Conservation (phyloP, 139 green algal genomes). For the Zygnema circumcarinatum region DNA sequence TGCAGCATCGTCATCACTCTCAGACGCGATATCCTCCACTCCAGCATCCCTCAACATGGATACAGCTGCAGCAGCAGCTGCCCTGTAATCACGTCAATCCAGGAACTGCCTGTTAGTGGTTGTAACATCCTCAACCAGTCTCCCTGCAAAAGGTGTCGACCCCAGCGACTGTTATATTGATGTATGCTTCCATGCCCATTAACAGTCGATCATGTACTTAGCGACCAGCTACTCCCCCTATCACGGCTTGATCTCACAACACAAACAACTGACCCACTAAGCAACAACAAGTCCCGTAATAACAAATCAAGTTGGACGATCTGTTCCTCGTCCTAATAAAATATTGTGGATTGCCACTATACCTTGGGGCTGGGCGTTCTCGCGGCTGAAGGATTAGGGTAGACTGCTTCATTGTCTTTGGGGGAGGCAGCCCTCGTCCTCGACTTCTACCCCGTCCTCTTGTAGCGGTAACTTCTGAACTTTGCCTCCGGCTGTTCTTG, state of each 20-base stretch:
- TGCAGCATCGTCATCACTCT: background rate
- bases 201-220: too few relatives aligned
- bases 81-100: background rate
- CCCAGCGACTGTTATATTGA: background rate
- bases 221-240: too few relatives aligned
- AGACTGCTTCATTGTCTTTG: background rate
- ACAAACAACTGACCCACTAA: too few relatives aligned
- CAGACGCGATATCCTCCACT: background rate
- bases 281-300: too few relatives aligned
- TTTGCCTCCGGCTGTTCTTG: background rate
- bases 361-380: background rate
- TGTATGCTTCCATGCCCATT: too few relatives aligned
- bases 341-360: too few relatives aligned
- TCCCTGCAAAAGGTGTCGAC: background rate
- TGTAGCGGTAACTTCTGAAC: background rate
- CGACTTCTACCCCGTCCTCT: slow-evolving; percentile 1
- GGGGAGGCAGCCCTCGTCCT: background rate
- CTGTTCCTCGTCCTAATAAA: too few relatives aligned
- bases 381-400: background rate
- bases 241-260: too few relatives aligned
- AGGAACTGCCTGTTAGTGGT: slow-evolving; percentile 50
- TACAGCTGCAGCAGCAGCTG: background rate
- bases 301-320: too few relatives aligned
- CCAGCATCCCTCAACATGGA: background rate
- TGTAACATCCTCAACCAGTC: background rate